Base-by-base conservation (phyloP, 192 early-diverging fungal genomes). In the Podila verticillata region DNA sequence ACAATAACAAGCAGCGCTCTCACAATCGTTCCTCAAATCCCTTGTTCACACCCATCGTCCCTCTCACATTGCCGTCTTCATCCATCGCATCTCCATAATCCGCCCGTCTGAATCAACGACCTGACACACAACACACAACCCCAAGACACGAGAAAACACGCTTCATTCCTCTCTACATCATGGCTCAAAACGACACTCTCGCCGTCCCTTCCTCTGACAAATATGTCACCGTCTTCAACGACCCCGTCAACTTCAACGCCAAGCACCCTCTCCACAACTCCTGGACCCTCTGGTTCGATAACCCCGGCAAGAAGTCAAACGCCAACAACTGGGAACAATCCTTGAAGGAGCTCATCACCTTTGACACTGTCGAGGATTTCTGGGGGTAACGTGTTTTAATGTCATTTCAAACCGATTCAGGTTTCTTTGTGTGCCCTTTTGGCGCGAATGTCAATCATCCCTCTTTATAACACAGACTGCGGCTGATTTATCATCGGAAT, bases 201-300 rank as follows among this genome's bases (percentile, higher is more conserved):
- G 65, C 74, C n/a, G 70, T 83, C 9, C 82, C 82, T 24, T 32
- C 71, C 35, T 59, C 60, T 3, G 70, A 72, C 13, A 82, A 82
- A 82, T 71, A 81, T 36, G 74, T 77, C 20, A 85, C 84, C 3
- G 84, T 85, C 35, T 85, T 85, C 64, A 78, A 66, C 54, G 84
- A 85, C 68, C 84, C 84, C 36, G 72, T 79, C 49, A 78, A 82
- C 68, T 85, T 79, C 77, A 94, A 92, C 72, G 92, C 91, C 13
- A 96, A 95, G 84, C 98, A 99, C 75, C 92, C 91, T 57, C 90
- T 99, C 39, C 90, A 96, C 82, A 85, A 92, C 64, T 78, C 83
- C 48, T 99, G 98, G 98, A 96, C 96, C 31, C 85, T 99, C 67
- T 99, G 96, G 96, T 98, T 93, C 74, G 96, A 97, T 74, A 91